Evolutionary conservation across 306 rosid genomes (phyloP).

Genomic region (Biancaea sappan): DNA sequence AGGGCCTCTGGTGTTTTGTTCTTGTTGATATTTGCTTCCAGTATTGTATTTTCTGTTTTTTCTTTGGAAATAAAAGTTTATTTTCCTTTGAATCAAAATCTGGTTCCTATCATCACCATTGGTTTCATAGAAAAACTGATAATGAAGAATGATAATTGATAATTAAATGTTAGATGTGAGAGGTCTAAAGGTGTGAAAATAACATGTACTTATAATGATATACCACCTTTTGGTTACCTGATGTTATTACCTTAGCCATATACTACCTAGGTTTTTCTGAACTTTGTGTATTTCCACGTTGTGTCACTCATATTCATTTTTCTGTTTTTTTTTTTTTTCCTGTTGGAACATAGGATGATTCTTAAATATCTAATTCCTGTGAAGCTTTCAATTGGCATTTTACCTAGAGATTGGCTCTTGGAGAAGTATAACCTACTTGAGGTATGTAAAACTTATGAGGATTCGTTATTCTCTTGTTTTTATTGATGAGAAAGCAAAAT

Average conservation of each 20-base stretch:
- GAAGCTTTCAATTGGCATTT: conserved; percentile 94
- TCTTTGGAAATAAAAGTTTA: neutral
- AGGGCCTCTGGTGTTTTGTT: too few relatives aligned
- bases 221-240: neutral
- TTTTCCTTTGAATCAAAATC: too few relatives aligned
- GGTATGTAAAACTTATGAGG: conserved; percentile 48
- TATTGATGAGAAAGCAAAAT: neutral
- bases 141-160: neutral
- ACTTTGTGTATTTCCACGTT: neutral
- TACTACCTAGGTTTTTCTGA: too few relatives aligned
- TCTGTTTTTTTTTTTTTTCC: conserved; percentile 19
- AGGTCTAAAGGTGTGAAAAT: neutral
- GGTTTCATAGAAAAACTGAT: neutral
- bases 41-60: neutral
- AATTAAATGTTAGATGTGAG: neutral
- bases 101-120: neutral
- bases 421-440: conserved; percentile 78
- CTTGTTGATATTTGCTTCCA: too few relatives aligned
- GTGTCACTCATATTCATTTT: neutral
- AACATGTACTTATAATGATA: neutral
- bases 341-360: conserved; percentile 67
- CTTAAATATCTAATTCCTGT: conserved; percentile 93
- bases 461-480: neutral
- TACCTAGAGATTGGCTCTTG: conserved; percentile 73
- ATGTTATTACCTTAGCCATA: too few relatives aligned